Percentiles rank a stretch among this genome's conserved stretches.
These are phyloP conservation scores for Sphaceloma murrayae DNA, from an alignment of 2,329 filamentous ascomycete species.

Conservation along the genomic window DNA sequence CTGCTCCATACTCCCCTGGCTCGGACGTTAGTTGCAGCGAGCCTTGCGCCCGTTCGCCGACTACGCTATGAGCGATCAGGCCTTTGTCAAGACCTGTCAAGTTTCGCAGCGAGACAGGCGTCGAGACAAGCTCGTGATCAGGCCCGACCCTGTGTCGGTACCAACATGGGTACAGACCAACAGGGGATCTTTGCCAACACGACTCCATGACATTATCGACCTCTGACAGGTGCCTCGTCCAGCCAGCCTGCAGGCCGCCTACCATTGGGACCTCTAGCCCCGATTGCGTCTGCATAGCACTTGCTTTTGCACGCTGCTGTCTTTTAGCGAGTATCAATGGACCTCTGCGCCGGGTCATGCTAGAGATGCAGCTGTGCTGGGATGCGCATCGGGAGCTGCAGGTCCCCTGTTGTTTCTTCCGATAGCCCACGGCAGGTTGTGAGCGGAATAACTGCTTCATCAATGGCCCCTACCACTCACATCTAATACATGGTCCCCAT, in stretches of 20 bases:
- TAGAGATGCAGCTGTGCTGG: constrained; percentile 3
- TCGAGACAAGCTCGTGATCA: background rate
- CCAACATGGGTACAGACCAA: constrained; percentile 9
- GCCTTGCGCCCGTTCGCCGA: background rate
- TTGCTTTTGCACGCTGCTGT: constrained; percentile 6
- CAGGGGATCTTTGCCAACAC: constrained; percentile 1
- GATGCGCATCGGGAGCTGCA: background rate
- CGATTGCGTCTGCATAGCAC: background rate
- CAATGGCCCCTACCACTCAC: no score
- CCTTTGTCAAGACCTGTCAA: background rate
- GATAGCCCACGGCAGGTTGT: background rate
- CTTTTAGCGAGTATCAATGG: background rate
- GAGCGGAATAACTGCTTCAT: background rate
- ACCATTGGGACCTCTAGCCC: background rate
- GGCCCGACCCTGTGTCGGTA: background rate
- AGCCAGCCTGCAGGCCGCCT: background rate
- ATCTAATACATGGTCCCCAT: no score
- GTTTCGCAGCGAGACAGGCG: constrained; percentile 6
- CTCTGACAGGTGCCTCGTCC: constrained; percentile 9
- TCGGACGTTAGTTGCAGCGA: background rate
- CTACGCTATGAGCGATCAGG: background rate
- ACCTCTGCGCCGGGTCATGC: constrained; percentile 1
- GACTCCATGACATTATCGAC: constrained; percentile 11
- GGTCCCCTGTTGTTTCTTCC: constrained; percentile 6
- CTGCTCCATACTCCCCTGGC: background rate